A percentile compares a stretch with the other conserved stretches of the same genome.
Conservation (phyloP, 2,329 filamentous ascomycete genomes). For the Sphaerulina musiva region DNA sequence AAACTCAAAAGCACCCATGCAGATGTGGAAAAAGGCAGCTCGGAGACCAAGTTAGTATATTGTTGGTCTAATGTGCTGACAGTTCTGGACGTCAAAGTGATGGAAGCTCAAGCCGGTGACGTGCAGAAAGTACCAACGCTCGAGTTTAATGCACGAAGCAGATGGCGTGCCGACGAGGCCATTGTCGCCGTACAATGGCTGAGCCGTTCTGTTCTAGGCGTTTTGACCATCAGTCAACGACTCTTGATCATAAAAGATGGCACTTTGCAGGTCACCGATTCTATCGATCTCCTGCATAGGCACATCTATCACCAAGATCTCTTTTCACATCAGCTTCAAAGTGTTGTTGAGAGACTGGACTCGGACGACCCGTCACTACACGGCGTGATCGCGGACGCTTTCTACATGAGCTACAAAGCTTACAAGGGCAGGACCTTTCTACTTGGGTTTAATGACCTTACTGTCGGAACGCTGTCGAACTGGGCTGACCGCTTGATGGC, state of each 20-base stretch:
- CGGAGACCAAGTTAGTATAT: slow-evolving; percentile 84
- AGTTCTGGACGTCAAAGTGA: slow-evolving; percentile 78
- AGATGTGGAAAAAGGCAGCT: slow-evolving; percentile 57
- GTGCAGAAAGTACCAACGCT: slow-evolving; percentile 74
- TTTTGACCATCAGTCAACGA: slow-evolving; percentile 89
- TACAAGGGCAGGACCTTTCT: slow-evolving; percentile 93
- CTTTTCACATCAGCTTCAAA: slow-evolving; percentile 80
- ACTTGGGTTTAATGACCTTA: slow-evolving; percentile 87
- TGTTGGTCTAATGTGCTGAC: slow-evolving; percentile 99
- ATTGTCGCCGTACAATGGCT: slow-evolving; percentile 97
- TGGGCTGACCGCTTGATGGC: slow-evolving; percentile 93
- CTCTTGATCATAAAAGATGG: slow-evolving; percentile 87
- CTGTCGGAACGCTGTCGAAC: slow-evolving; percentile 86
- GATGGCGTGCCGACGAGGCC: slow-evolving; percentile 90
- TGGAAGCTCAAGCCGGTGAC: slow-evolving; percentile 49
- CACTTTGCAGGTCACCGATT: slow-evolving; percentile 83
- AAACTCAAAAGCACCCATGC: slow-evolving; percentile 64
- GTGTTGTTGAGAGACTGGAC: slow-evolving; percentile 78
- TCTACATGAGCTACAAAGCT: slow-evolving; percentile 93
- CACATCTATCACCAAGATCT: slow-evolving; percentile 88
- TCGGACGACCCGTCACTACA: slow-evolving; percentile 86
- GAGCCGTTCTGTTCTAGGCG: slow-evolving; percentile 81
- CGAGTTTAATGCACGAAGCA: slow-evolving; percentile 71
- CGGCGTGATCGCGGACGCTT: slow-evolving; percentile 92
- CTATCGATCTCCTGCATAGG: slow-evolving; percentile 83